Conservation (phyloP, 202 grass and related monocot genomes). For the Schoenoplectus triqueter region DNA sequence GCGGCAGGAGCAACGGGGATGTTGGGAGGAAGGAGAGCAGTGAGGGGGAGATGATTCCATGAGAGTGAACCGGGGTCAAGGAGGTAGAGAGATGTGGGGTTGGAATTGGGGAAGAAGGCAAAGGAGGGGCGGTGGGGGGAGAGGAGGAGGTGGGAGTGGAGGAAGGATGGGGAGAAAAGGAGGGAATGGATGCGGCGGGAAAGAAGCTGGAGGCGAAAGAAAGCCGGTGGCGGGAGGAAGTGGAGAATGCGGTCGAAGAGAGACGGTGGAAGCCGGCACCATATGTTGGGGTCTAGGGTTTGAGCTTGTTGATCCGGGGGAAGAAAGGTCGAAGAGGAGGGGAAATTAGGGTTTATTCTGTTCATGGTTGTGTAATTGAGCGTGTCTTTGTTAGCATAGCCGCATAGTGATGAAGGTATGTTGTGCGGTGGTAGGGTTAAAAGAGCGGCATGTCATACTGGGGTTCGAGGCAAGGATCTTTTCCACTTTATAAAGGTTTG, state of each 20-base stretch:
- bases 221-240: slow-evolving; percentile 67
- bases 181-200: slow-evolving; percentile 82
- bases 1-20: slow-evolving; percentile 59
- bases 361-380: neutral
- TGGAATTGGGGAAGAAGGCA: slow-evolving; percentile 34
- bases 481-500: neutral
- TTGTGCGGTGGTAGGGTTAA: neutral
- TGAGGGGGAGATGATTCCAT: slow-evolving; percentile 45
- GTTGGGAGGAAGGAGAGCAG: slow-evolving; percentile 1
- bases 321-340: slow-evolving; percentile 11
- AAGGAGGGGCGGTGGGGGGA: slow-evolving; percentile 48
- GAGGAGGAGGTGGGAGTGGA: slow-evolving; percentile 80
- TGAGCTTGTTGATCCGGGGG: neutral
- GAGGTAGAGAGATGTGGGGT: slow-evolving; percentile 49
- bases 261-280: slow-evolving; percentile 68
- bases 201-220: slow-evolving; percentile 74
- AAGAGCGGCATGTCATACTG: slow-evolving; percentile 18
- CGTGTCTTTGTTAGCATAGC: too few relatives aligned
- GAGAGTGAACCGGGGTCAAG: slow-evolving; percentile 54
- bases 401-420: neutral
- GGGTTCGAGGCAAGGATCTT: neutral
- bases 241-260: slow-evolving; percentile 81
- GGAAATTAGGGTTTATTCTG: slow-evolving; percentile 22
- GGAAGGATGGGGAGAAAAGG: slow-evolving; percentile 85
- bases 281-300: slow-evolving; percentile 72